Percentiles rank a stretch among this genome's conserved stretches.
phyloP scores from a whole-genome alignment of 1,284 basidiomycete species.

The Ganoderma multipileum region DNA sequence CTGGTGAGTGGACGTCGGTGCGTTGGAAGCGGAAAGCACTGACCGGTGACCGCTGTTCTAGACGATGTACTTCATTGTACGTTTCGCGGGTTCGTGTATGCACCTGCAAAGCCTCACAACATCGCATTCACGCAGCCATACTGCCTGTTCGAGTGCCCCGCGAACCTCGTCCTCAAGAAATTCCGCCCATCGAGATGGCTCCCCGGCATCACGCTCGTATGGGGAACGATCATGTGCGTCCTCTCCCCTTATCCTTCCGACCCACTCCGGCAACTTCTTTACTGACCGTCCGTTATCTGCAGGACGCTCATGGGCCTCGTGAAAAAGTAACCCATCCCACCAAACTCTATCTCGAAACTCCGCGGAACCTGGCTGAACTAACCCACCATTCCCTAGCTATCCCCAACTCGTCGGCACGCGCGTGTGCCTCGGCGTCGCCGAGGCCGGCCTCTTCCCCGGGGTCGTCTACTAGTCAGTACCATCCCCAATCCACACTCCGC shows the following conservation, averaged over 20 bases:
- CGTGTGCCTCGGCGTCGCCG: slow-evolving; percentile 67
- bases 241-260: neutral
- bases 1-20: slow-evolving; percentile 48
- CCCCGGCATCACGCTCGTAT: slow-evolving; percentile 40
- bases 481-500: too few relatives aligned
- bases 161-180: slow-evolving; percentile 50
- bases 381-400: slow-evolving; percentile 47
- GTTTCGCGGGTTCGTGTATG: slow-evolving; percentile 28
- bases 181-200: slow-evolving; percentile 43
- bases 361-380: slow-evolving; percentile 3
- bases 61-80: slow-evolving; percentile 76
- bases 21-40: neutral
- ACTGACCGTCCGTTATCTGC: neutral
- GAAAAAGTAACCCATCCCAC: slow-evolving; percentile 51
- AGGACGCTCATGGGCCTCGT: slow-evolving; percentile 75
- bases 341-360: neutral
- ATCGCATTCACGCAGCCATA: slow-evolving; percentile 52
- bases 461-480: slow-evolving; percentile 62
- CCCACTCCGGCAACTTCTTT: neutral
- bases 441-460: slow-evolving; percentile 75
- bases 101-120: neutral
- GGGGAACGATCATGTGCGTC: slow-evolving; percentile 34
- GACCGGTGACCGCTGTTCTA: slow-evolving; percentile 33
- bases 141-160: slow-evolving; percentile 67
- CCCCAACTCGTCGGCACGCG: slow-evolving; percentile 66